Conservation (phyloP, 2,329 filamentous ascomycete species). For the Monosporascus sp. region DNA sequence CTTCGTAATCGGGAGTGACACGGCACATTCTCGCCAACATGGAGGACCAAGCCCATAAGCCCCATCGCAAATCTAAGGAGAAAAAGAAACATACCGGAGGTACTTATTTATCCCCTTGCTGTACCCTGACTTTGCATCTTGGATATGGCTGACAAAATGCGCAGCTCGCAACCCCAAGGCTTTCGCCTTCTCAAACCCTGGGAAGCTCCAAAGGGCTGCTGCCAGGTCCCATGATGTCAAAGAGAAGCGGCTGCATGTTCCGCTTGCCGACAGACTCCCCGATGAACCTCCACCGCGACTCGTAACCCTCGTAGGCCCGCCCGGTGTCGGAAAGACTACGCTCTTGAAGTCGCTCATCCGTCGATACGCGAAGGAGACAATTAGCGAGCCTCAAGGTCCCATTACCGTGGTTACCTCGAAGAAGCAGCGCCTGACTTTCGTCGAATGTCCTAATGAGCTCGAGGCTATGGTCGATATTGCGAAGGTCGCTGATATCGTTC, state of each 20-base stretch:
- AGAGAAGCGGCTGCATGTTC: constrained; percentile 94
- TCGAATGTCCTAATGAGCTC: constrained; percentile 96
- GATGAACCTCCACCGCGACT: constrained; percentile 92
- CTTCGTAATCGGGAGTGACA: constrained; percentile 1
- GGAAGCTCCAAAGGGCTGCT: constrained; percentile 70
- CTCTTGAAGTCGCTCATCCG: constrained; percentile 91
- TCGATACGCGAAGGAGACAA: constrained; percentile 91
- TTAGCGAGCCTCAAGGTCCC: constrained; percentile 83
- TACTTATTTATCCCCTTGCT: constrained; percentile 23
- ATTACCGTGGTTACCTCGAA: constrained; percentile 97
- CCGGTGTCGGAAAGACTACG: constrained; percentile 93
- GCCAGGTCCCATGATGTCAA: constrained; percentile 58
- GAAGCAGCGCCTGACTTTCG: constrained; percentile 86
- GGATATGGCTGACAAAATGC: constrained; percentile 17
- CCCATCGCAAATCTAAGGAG: constrained; percentile 82
- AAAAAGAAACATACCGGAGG: constrained; percentile 72
- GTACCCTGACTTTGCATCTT: background rate
- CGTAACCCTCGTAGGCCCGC: constrained; percentile 89
- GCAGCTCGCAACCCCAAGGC: constrained; percentile 80
- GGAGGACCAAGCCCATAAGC: constrained; percentile 79
- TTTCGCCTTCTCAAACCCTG: constrained; percentile 78
- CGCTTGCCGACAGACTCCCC: constrained; percentile 89
- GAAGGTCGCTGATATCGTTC: constrained; percentile 94
- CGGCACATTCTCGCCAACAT: constrained; percentile 41
- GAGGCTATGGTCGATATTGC: constrained; percentile 96